Base-by-base conservation (phyloP, 169 alveolate species). In the Miamiensis avidus region DNA sequence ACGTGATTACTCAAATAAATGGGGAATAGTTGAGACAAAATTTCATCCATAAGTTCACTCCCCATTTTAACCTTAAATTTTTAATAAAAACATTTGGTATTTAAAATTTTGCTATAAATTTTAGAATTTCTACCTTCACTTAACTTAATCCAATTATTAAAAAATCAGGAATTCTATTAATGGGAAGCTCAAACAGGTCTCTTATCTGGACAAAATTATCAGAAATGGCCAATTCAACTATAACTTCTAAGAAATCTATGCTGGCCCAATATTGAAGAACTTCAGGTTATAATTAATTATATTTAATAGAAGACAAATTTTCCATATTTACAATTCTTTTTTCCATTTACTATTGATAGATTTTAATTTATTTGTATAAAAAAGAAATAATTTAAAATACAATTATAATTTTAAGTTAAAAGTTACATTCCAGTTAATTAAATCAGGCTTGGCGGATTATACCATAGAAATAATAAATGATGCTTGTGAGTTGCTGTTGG, bases 1-100 rank as follows among this genome's bases (percentile, higher is more conserved):
- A 88, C 88, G 82, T 96, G 96, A 78, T 90, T 94, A 31, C 95
- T 91, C 32, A 96, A 82, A 85, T 93, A 95, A 65, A 84, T 76
- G 15, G 97, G 96, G 28, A 96, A 85, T 0, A 94, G 86, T 77
- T 84, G 82, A 64, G 91, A 89, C 32, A 93, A 88, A 31, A 96
- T 65, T 75, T 96, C 98, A 64, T 91, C 93, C 27, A 91, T 82
- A 78, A 96, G 79, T 28, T 90, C 82, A 76, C 89, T 91, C 33
- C 91, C 93, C 25, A 85, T 85, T 27, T 86, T 77, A 34, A 90
- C 89, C 16, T 84, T 49, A 11, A 49, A 49, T 49, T 49, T 49
- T 49, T 49, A 4, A 11, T 4, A 11, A 49, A 11, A 4, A 11
- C 20, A 11, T 49, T 11, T 49, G 20, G 4, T 49, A 11, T 20